A percentile compares a stretch with the other conserved stretches of the same genome.
These are phyloP conservation scores for Corynascus novoguineensis DNA, from an alignment of 495 filamentous ascomycete genomes.

Conservation along the genomic window DNA sequence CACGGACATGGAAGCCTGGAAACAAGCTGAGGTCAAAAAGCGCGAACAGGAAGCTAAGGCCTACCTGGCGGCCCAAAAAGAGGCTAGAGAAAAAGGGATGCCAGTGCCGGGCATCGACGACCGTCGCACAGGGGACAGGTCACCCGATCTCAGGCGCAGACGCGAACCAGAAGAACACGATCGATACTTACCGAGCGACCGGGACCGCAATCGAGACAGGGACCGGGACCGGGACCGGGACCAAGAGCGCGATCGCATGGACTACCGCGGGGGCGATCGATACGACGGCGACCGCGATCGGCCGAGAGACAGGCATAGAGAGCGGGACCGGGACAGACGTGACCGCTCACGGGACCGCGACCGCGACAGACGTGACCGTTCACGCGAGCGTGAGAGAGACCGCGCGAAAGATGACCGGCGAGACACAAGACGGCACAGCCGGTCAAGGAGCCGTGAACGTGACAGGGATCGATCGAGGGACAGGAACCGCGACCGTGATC, in stretches of 20 bases:
- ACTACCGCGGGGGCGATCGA: slow-evolving; percentile 17
- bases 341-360: slow-evolving; percentile 18
- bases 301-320: slow-evolving; percentile 16
- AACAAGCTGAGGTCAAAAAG: slow-evolving; percentile 49
- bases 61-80: slow-evolving; percentile 49
- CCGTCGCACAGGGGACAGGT: slow-evolving; percentile 37
- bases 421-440: slow-evolving; percentile 12
- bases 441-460: slow-evolving; percentile 14
- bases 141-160: slow-evolving; percentile 42
- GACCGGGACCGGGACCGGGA: slow-evolving; percentile 37
- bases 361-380: slow-evolving; percentile 26
- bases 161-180: slow-evolving; percentile 41
- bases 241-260: slow-evolving; percentile 32
- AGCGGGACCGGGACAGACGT: slow-evolving; percentile 20
- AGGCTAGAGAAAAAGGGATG: slow-evolving; percentile 47
- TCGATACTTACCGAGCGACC: slow-evolving; percentile 35
- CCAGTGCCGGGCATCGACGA: slow-evolving; percentile 45
- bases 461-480: slow-evolving; percentile 19
- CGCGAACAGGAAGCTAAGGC: slow-evolving; percentile 55
- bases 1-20: slow-evolving; percentile 42
- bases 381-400: slow-evolving; percentile 16
- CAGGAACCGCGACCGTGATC: slow-evolving; percentile 16
- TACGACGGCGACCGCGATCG: slow-evolving; percentile 16
- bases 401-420: no score
- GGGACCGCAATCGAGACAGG: slow-evolving; percentile 31